Evolutionary conservation across 2,329 filamentous ascomycete species (phyloP).

Genomic region (Myriangium duriaei): DNA sequence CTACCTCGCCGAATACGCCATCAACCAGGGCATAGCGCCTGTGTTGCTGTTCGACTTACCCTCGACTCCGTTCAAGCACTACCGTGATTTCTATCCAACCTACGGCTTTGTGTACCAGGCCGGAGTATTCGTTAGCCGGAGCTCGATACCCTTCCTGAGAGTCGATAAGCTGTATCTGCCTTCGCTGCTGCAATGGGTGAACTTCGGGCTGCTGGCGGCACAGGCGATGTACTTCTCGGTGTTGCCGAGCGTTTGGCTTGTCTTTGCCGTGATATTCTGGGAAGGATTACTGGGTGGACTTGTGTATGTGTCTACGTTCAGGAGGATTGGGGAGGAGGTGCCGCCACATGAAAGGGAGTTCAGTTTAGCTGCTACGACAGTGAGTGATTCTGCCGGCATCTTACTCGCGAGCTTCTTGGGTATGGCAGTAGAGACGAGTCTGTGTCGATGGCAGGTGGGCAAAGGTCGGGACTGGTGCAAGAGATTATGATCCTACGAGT

Average conservation of each 20-base stretch:
- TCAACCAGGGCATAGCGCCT: slow-evolving; percentile 88
- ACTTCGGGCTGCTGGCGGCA: slow-evolving; percentile 58
- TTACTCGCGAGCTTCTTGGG: slow-evolving; percentile 76
- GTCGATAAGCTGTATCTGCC: slow-evolving; percentile 72
- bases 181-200: slow-evolving; percentile 67
- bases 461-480: slow-evolving; percentile 54
- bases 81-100: slow-evolving; percentile 82
- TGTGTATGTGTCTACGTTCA: slow-evolving; percentile 94
- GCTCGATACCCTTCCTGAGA: slow-evolving; percentile 76
- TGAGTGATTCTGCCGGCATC: slow-evolving; percentile 84
- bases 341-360: slow-evolving; percentile 73
- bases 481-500: slow-evolving; percentile 49
- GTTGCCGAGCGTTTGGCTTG: slow-evolving; percentile 72
- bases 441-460: slow-evolving; percentile 77
- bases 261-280: slow-evolving; percentile 83
- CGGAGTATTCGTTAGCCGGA: slow-evolving; percentile 88
- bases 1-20: slow-evolving; percentile 92
- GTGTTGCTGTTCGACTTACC: slow-evolving; percentile 76
- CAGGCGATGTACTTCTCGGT: slow-evolving; percentile 66
- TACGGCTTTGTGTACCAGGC: slow-evolving; percentile 92
- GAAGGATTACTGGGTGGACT: slow-evolving; percentile 81
- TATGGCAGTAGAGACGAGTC: slow-evolving; percentile 65
- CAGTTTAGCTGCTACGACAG: slow-evolving; percentile 75
- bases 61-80: slow-evolving; percentile 64
- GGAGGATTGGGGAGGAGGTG: slow-evolving; percentile 79